Percentiles rank a stretch among this genome's conserved stretches.
phyloP scores from a whole-genome alignment of 495 filamentous ascomycete species.

The Aspergillus cristatus region DNA sequence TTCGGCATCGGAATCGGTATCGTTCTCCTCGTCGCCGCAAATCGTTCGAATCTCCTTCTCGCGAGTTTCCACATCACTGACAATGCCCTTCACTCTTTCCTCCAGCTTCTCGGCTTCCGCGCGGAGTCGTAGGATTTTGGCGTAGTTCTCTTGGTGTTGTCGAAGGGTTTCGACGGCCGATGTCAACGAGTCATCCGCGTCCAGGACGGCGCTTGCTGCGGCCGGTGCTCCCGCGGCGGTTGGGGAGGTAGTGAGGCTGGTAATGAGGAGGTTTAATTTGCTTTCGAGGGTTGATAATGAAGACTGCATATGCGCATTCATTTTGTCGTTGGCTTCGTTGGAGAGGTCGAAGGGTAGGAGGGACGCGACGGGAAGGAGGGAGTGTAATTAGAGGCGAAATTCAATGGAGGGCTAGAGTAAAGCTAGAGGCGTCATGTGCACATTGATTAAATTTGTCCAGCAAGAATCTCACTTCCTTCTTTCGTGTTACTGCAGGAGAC shows the following conservation, averaged over 20 bases:
- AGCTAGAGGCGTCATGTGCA: too few species aligned
- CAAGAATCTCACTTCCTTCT: too few species aligned
- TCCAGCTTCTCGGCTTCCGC: conserved; percentile 30
- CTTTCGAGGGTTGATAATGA: conserved; percentile 31
- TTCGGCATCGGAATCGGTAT: conserved; percentile 13
- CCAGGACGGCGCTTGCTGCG: conserved; percentile 30
- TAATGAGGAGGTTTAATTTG: conserved; percentile 34
- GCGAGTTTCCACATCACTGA: conserved; percentile 29
- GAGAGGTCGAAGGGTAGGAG: not conserved
- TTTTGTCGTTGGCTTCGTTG: conserved; percentile 16
- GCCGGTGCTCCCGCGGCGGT: conserved; percentile 33
- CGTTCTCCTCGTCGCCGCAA: conserved; percentile 24
- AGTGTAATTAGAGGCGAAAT: too few species aligned
- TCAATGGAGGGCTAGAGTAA: too few species aligned
- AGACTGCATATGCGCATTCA: conserved; percentile 31
- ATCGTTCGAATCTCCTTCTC: conserved; percentile 27
- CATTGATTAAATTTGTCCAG: too few species aligned
- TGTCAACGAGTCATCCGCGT: conserved; percentile 33
- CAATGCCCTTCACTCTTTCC: conserved; percentile 31
- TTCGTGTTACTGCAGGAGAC: too few species aligned
- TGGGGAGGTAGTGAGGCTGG: conserved; percentile 32
- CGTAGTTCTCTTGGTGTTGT: conserved; percentile 35
- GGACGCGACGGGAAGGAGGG: conserved; percentile 6
- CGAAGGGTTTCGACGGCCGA: conserved; percentile 31
- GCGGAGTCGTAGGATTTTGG: conserved; percentile 28